These are phyloP conservation scores for Amphirosellinia nigrospora DNA, from an alignment of 495 filamentous ascomycete species.

Conservation along the genomic window DNA sequence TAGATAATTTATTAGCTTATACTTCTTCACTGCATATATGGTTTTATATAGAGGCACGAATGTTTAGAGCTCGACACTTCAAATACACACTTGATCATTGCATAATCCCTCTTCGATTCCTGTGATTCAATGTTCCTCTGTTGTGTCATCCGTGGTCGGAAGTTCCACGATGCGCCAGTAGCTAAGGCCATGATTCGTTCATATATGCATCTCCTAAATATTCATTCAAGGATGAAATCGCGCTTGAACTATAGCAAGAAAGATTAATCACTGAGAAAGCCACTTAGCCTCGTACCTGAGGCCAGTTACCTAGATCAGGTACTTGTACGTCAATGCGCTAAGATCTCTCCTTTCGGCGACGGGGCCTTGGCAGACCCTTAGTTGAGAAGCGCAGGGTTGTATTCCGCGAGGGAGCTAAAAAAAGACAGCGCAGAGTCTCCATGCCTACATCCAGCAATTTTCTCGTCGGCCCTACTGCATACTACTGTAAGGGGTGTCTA, in stretches of 20 bases:
- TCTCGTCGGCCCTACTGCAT: too few species aligned
- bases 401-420: too few species aligned
- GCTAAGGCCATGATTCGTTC: neutral
- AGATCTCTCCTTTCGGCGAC: too few species aligned
- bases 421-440: too few species aligned
- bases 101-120: neutral
- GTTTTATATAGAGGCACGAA: neutral
- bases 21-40: constrained; percentile 16
- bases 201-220: neutral
- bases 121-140: neutral
- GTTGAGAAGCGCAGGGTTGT: too few species aligned
- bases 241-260: neutral
- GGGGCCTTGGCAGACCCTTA: too few species aligned
- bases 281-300: neutral
- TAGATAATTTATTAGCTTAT: neutral
- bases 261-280: neutral
- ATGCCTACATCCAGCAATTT: too few species aligned
- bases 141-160: neutral
- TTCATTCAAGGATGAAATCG: neutral
- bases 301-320: neutral
- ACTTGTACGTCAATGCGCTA: too few species aligned
- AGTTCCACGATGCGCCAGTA: neutral
- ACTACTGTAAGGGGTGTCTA: too few species aligned
- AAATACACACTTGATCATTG: neutral
- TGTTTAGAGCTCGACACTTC: constrained; percentile 12